Conservation (phyloP, 2,329 filamentous ascomycete genomes). For the Pseudofabraea citricarpa region DNA sequence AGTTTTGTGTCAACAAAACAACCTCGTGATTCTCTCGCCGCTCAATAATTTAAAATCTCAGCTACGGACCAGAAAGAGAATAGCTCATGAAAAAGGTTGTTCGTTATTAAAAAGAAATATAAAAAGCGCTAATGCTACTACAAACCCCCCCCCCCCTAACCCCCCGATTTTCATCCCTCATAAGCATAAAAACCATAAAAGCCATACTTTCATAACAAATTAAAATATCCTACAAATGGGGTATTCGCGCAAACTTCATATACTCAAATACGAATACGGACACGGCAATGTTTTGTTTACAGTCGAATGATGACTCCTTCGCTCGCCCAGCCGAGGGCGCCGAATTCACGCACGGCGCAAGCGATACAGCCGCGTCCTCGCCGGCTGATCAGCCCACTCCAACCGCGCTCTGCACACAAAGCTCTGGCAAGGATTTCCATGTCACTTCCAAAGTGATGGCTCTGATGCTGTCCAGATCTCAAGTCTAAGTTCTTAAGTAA, state of each 20-base stretch:
- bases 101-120: too few relatives aligned
- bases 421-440: slow-evolving; percentile 68
- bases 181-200: neutral
- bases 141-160: too few relatives aligned
- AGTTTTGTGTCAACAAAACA: too few relatives aligned
- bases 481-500: neutral
- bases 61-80: too few relatives aligned
- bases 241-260: neutral
- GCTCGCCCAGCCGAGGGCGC: slow-evolving; percentile 55
- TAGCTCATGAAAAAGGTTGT: too few relatives aligned
- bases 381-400: slow-evolving; percentile 68
- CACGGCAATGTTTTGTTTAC: neutral
- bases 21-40: too few relatives aligned
- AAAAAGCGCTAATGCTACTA: too few relatives aligned
- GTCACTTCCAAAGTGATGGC: slow-evolving; percentile 43
- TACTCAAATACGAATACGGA: neutral
- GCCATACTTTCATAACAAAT: neutral
- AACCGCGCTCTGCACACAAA: slow-evolving; percentile 68
- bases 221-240: neutral
- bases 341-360: slow-evolving; percentile 72
- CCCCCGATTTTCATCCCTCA: neutral
- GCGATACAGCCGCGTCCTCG: slow-evolving; percentile 64
- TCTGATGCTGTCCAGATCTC: too few relatives aligned
- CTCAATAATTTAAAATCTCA: too few relatives aligned
- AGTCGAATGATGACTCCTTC: slow-evolving; percentile 38